Percentiles rank a stretch among this genome's conserved stretches.
phyloP scores from a whole-genome alignment of 1,284 basidiomycete genomes.

The Amylostereum areolatum region DNA sequence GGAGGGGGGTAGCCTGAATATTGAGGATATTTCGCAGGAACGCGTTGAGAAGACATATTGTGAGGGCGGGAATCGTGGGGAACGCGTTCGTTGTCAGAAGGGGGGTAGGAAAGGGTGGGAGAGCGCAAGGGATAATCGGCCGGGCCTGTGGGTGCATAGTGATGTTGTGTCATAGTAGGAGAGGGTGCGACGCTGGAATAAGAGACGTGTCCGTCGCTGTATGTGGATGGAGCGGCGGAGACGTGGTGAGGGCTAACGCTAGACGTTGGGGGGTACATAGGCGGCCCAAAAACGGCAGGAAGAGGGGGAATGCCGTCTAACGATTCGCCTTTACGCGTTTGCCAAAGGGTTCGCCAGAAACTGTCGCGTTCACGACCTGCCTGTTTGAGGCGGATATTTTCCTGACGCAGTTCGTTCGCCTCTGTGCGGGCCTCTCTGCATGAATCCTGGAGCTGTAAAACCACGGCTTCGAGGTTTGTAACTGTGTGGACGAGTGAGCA shows the following conservation, averaged over 20 bases:
- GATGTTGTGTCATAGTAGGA: slow-evolving; percentile 30
- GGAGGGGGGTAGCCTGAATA: slow-evolving; percentile 48
- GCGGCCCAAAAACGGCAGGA: slow-evolving; percentile 30
- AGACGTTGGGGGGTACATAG: slow-evolving; percentile 24
- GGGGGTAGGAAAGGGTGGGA: slow-evolving; percentile 16
- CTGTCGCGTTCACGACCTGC: slow-evolving; percentile 67
- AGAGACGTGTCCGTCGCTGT: slow-evolving; percentile 22
- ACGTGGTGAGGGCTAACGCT: slow-evolving; percentile 20
- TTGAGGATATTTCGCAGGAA: slow-evolving; percentile 43
- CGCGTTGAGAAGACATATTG: slow-evolving; percentile 25
- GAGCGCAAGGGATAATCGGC: slow-evolving; percentile 15
- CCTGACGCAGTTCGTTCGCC: slow-evolving; percentile 50
- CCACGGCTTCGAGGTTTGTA: slow-evolving; percentile 73
- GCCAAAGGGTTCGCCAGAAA: slow-evolving; percentile 62
- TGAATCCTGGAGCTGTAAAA: slow-evolving; percentile 75
- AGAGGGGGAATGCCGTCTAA: slow-evolving; percentile 48
- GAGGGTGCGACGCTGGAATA: slow-evolving; percentile 39
- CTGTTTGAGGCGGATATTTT: slow-evolving; percentile 56
- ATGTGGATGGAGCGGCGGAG: slow-evolving; percentile 15
- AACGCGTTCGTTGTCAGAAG: slow-evolving; percentile 12
- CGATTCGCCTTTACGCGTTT: slow-evolving; percentile 49
- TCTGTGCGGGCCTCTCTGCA: slow-evolving; percentile 62
- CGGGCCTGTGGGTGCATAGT: slow-evolving; percentile 30
- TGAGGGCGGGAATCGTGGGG: slow-evolving; percentile 6
- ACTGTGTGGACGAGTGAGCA: slow-evolving; percentile 35